Evolutionary conservation across 805 yeast species (phyloP).

Genomic region (Candida corydali): DNA sequence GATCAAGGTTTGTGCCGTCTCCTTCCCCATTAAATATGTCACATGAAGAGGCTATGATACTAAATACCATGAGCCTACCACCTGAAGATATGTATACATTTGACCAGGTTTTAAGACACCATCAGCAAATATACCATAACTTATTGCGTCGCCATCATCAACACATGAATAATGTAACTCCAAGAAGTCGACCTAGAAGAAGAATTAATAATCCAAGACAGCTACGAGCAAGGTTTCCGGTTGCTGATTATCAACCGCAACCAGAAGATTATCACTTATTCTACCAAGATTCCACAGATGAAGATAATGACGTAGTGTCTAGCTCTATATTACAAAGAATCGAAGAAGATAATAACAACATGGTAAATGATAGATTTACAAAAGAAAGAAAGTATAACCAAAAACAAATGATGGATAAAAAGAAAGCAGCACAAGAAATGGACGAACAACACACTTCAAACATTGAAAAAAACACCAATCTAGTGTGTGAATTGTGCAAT

Average conservation of each 20-base stretch:
- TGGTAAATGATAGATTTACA: conserved; percentile 27
- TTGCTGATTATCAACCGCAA: too few species aligned
- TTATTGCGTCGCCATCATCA: too few species aligned
- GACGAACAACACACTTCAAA: conserved; percentile 26
- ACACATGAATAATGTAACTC: too few species aligned
- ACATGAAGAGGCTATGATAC: too few species aligned
- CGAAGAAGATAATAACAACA: conserved; percentile 36
- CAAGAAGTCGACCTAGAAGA: too few species aligned
- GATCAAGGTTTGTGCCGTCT: not conserved
- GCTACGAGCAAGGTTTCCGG: too few species aligned
- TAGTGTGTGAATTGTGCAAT: conserved; percentile 64
- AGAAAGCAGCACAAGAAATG: conserved; percentile 19
- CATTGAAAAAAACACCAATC: conserved; percentile 11
- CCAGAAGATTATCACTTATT: conserved; percentile 2
- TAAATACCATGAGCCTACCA: too few species aligned
- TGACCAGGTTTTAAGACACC: too few species aligned
- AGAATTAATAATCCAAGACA: too few species aligned
- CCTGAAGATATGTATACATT: too few species aligned
- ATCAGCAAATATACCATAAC: too few species aligned
- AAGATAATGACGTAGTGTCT: conserved; percentile 15
- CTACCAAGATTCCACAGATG: conserved; percentile 2
- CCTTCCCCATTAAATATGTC: conserved; percentile 5
- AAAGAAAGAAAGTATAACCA: conserved; percentile 28
- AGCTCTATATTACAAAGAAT: conserved; percentile 35
- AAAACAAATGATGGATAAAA: conserved; percentile 25